phyloP scores from a whole-genome alignment of 2,329 filamentous ascomycete genomes.

The Pseudogymnoascus sp. region DNA sequence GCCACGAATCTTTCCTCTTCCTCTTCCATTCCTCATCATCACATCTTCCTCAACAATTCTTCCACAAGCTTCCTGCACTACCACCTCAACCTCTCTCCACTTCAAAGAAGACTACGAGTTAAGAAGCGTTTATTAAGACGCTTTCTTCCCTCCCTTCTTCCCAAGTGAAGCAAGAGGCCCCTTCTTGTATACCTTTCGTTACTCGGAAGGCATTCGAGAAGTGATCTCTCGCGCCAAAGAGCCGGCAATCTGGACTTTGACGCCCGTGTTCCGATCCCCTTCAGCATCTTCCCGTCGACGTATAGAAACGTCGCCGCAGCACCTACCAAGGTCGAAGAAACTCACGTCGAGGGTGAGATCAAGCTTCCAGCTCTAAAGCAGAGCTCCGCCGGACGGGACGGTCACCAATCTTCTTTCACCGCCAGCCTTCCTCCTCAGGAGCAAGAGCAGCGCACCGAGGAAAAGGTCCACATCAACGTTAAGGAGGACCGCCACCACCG shows the following conservation, averaged over 20 bases:
- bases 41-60: slow-evolving; percentile 9
- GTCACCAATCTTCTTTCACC: slow-evolving; percentile 72
- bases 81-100: slow-evolving; percentile 11
- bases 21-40: slow-evolving; percentile 10
- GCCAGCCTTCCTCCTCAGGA: slow-evolving; percentile 56
- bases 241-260: slow-evolving; percentile 99
- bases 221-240: slow-evolving; percentile 57
- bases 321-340: slow-evolving; percentile 55
- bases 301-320: slow-evolving; percentile 68
- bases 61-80: neutral
- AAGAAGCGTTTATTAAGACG: slow-evolving; percentile 27
- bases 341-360: slow-evolving; percentile 85
- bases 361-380: slow-evolving; percentile 55
- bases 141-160: slow-evolving; percentile 35
- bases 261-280: slow-evolving; percentile 96
- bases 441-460: slow-evolving; percentile 43
- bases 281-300: slow-evolving; percentile 99
- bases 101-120: slow-evolving; percentile 14
- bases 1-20: slow-evolving; percentile 11
- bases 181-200: slow-evolving; percentile 63
- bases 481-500: slow-evolving; percentile 69
- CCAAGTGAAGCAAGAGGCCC: slow-evolving; percentile 55
- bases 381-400: slow-evolving; percentile 90
- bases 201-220: slow-evolving; percentile 60
- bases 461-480: slow-evolving; percentile 75